Conservation (phyloP, 441 rosid genomes). For the Macaranga tanarius region DNA sequence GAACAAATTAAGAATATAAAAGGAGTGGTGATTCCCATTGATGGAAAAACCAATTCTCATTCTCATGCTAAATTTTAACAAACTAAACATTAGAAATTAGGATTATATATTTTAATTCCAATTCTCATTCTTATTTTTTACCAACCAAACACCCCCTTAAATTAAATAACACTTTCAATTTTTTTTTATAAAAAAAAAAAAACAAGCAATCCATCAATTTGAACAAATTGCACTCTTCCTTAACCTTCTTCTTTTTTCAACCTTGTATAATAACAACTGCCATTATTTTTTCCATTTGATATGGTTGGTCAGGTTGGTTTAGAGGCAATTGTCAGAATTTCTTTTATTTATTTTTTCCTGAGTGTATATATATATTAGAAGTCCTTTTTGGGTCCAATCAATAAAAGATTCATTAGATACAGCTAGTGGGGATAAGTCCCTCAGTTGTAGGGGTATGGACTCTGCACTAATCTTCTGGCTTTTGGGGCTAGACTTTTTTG, state of each 20-base stretch:
- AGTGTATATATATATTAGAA: not conserved
- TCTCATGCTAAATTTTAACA: too few species aligned
- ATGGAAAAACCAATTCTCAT: too few species aligned
- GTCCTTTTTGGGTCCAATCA: too few species aligned
- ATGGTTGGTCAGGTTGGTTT: constrained; percentile 16
- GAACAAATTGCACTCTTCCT: constrained; percentile 8
- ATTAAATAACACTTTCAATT: too few species aligned
- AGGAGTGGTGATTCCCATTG: too few species aligned
- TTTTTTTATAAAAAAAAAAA: not conserved
- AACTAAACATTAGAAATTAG: too few species aligned
- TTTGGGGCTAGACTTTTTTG: too few species aligned
- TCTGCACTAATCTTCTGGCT: too few species aligned
- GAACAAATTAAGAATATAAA: too few species aligned
- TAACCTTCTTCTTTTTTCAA: not conserved
- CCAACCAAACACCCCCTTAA: too few species aligned
- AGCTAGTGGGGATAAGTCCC: not conserved
- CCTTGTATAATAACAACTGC: not conserved
- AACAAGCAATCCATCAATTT: constrained; percentile 15
- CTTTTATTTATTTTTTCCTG: not conserved
- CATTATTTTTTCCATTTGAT: constrained; percentile 4
- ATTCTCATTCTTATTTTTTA: too few species aligned
- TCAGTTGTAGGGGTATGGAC: not conserved
- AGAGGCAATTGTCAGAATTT: not conserved
- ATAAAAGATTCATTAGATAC: not conserved
- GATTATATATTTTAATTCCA: too few species aligned